Evolutionary conservation across 176 grass and related monocot genomes (phyloP), one percentile per base, ranked within the genome.

Genomic region (Oryza longistaminata): DNA sequence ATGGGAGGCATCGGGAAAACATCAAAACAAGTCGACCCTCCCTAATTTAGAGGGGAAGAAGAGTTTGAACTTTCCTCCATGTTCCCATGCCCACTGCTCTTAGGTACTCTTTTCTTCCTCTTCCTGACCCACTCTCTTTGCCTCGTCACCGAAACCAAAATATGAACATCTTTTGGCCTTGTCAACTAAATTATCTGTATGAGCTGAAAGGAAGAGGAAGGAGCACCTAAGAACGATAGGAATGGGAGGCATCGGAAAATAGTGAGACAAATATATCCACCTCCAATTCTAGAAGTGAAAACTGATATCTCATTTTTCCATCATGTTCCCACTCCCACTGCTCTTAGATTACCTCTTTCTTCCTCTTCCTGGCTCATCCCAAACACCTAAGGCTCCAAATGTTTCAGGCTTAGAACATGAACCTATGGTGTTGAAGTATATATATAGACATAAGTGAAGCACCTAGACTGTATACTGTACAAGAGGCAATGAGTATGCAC

Each of bases 271-370:
- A 48, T 68, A 89, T 85, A 22, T 76, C 62, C 33, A 68, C 72
- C 64, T 75, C 29, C 16, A 15, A 22, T 74, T 12, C 70, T 52
- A 78, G 74, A 85, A 50, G 40, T 24, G 70, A 8, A 71, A 52
- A 7, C 7, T 25, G 9, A 25, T 25, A 48, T 29, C 45, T 84
- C 37, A 66, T 12, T 29, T 71, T 83, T 91, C 81, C 77, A 82
- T 49, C 83, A 85, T 81, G 77, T 89, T 89, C 88, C 77, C 77
- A 89, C 65, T 76, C 83, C 88, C 66, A 89, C 8, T 52, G 77
- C 88, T 66, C 82, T 89, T 76, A 81, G 22, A 31, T 50, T 1
- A 49, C 68, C 82, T 89, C 71, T 81, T 70, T 80, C 76, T 85
- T 89, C 77, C 83, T 65, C 66, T 89, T 85, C 71, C 88, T 13